These are phyloP conservation scores for Boechera divaricarpa DNA, from an alignment of 345 rosid species.

Conservation along the genomic window DNA sequence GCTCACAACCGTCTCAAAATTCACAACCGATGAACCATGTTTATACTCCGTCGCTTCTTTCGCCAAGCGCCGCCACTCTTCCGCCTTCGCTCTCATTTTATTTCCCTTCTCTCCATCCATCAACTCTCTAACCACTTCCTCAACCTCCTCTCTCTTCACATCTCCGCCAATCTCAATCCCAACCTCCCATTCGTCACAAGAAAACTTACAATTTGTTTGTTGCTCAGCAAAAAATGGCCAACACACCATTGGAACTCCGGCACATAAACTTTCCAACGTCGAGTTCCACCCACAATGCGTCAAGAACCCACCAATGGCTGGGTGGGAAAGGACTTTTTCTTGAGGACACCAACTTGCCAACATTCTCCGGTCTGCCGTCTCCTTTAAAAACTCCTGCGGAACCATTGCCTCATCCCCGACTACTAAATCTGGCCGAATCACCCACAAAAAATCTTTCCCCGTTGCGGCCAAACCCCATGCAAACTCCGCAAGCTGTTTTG, in stretches of 20 bases:
- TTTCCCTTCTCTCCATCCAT: conserved; percentile 58
- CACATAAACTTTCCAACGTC: conserved; percentile 53
- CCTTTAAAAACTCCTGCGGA: conserved; percentile 46
- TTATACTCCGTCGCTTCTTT: conserved; percentile 19
- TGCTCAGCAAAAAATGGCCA: conserved; percentile 75
- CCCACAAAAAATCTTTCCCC: conserved; percentile 57
- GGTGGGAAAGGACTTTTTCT: conserved; percentile 55
- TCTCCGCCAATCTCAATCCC: conserved; percentile 61
- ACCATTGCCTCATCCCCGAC: conserved; percentile 50
- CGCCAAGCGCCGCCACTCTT: conserved; percentile 51
- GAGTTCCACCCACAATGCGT: conserved; percentile 74
- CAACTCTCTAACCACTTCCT: conserved; percentile 52
- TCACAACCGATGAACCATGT: conserved; percentile 41
- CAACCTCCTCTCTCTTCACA: conserved; percentile 57
- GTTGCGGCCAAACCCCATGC: conserved; percentile 71
- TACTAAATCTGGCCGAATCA: conserved; percentile 60
- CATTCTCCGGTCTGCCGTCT: conserved; percentile 49
- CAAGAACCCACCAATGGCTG: conserved; percentile 57
- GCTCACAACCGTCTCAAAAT: conserved; percentile 41
- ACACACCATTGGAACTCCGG: conserved; percentile 58
- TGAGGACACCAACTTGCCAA: conserved; percentile 63
- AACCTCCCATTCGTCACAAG: conserved; percentile 54
- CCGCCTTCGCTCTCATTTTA: conserved; percentile 52
- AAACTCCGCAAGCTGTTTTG: conserved; percentile 53
- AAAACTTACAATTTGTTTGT: conserved; percentile 57